Conservation (phyloP, 2,329 filamentous ascomycete species). For the Monosporascus sp. region DNA sequence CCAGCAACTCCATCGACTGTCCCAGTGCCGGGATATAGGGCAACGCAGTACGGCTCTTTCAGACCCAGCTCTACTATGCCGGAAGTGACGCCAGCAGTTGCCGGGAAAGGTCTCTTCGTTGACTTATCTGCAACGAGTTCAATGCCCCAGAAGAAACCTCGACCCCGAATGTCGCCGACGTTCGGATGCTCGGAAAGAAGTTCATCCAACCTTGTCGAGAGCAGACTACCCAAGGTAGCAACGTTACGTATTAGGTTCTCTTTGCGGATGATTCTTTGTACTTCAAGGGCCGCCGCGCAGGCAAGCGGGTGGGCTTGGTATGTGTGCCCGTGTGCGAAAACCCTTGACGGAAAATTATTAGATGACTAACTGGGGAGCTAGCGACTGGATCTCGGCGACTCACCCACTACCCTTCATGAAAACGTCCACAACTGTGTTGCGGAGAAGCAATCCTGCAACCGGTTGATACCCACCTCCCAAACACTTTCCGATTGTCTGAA, state of each 20-base stretch:
- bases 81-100: constrained; percentile 8
- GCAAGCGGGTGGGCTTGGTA: constrained; percentile 38
- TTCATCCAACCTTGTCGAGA: constrained; percentile 21
- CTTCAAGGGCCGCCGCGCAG: constrained; percentile 32
- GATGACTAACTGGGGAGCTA: background rate
- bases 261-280: constrained; percentile 31
- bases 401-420: constrained; percentile 31
- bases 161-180: constrained; percentile 35
- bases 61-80: constrained; percentile 11
- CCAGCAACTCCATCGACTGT: constrained; percentile 49
- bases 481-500: constrained; percentile 62
- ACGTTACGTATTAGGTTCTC: constrained; percentile 29
- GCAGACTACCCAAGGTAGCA: constrained; percentile 22
- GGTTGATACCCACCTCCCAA: constrained; percentile 59
- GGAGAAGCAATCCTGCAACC: constrained; percentile 55
- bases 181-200: constrained; percentile 24
- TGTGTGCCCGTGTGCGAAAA: constrained; percentile 54
- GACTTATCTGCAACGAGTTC: constrained; percentile 38
- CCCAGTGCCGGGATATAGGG: constrained; percentile 48
- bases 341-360: constrained; percentile 19
- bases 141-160: constrained; percentile 41
- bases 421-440: constrained; percentile 41
- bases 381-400: constrained; percentile 9
- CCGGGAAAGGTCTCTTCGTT: constrained; percentile 31
- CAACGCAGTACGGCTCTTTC: constrained; percentile 13